phyloP scores from a whole-genome alignment of 2,329 filamentous ascomycete species.

The Bipolaris gigantea region DNA sequence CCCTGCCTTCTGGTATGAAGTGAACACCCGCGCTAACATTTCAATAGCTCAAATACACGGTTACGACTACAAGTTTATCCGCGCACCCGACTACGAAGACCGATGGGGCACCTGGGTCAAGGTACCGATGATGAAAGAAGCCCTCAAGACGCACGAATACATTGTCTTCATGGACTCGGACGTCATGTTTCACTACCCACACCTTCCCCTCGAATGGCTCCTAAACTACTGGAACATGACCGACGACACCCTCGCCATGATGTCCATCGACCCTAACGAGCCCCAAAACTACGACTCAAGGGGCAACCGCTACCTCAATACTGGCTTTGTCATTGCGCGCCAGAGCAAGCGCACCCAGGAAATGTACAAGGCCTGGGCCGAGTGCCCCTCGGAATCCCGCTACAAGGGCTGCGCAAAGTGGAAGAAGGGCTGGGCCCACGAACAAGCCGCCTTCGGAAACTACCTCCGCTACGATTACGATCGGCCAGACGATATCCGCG shows the following conservation, averaged over 20 bases:
- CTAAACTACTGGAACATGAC: slow-evolving; percentile 55
- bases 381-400: slow-evolving; percentile 41
- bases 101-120: slow-evolving; percentile 55
- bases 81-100: slow-evolving; percentile 46
- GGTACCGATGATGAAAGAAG: slow-evolving; percentile 50
- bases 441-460: slow-evolving; percentile 46
- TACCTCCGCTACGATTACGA: slow-evolving; percentile 46
- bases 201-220: slow-evolving; percentile 55
- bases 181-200: slow-evolving; percentile 51
- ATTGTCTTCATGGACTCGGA: slow-evolving; percentile 56
- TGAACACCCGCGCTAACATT: slow-evolving; percentile 13
- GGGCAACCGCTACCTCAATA: slow-evolving; percentile 49
- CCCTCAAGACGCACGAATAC: slow-evolving; percentile 48
- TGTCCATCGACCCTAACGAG: slow-evolving; percentile 51
- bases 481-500: slow-evolving; percentile 42
- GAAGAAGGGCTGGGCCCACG: slow-evolving; percentile 43
- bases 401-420: slow-evolving; percentile 43
- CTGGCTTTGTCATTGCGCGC: slow-evolving; percentile 51
- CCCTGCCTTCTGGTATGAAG: not conserved
- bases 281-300: slow-evolving; percentile 48
- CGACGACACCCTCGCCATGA: slow-evolving; percentile 50
- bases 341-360: slow-evolving; percentile 43
- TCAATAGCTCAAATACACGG: slow-evolving; percentile 51
- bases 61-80: slow-evolving; percentile 55
- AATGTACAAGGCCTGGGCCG: slow-evolving; percentile 45